Evolutionary conservation across 495 filamentous ascomycete genomes (phyloP), one percentile per base, ranked within the genome.

Genomic region (Annulohypoxylon moriforme): DNA sequence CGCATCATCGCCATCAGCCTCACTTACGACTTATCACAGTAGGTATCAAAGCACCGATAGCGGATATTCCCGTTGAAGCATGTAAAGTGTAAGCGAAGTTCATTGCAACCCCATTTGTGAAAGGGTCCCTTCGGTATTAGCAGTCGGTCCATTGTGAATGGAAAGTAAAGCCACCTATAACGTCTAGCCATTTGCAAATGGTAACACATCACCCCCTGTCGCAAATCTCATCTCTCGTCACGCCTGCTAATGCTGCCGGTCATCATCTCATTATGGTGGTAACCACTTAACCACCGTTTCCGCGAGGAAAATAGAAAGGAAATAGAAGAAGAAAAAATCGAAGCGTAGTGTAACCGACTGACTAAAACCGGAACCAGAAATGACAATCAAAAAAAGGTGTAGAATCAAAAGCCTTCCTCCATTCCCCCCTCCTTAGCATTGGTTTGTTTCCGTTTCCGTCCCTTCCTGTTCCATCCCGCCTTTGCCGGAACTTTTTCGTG

Each of bases 201-300:
- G 59, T 52, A 33, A 50, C 55, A 22, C 34, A 27, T 22, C 9
- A 40, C 34, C 44, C 56, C 44, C 44, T 36, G 34, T 24, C 50
- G 36, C 65, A 61, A 62, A 63, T 69, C 67, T 59, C 63, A 34
- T 59, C 64, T 49, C 57, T 52, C 63, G 25, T 62, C 56, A 36
- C 59, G 38, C 60, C 29, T 36, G 61, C 66, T 56, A 53, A 73
- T 73, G 70, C 70, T 68, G 44, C 64, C 60, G 42, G 62, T 78
- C 64, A 76, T 63, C 69, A 56, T 67, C 69, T 73, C 72, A 72
- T 69, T 73, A 73, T 46, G 64, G 69, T 63, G 64, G 69, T 68
- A 67, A 44, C 40, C 34, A 60, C 40, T 57, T 31, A 46, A 36
- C 64, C 63, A 68, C 64, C 60, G 53, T 55, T 55, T 40, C 36